phyloP scores from a whole-genome alignment of 768 basidiomycete species.

The Tylopilus plumbeoviolaceoides region DNA sequence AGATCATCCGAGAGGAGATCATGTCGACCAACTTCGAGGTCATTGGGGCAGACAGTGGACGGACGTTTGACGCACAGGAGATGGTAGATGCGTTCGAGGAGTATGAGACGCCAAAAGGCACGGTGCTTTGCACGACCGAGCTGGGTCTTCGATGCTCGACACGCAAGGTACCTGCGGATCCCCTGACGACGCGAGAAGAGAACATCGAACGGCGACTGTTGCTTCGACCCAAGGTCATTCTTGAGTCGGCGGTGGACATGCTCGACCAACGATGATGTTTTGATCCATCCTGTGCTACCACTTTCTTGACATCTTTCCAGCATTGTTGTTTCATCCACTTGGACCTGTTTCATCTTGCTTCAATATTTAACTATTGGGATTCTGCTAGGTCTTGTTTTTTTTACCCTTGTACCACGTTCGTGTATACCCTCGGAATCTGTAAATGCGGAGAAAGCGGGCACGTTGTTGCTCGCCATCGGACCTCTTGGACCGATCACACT shows the following conservation, averaged over 20 bases:
- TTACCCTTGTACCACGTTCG: neutral
- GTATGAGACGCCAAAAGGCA: constrained; percentile 46
- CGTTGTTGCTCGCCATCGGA: too few species aligned
- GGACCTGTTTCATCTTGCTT: constrained; percentile 14
- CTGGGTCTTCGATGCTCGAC: constrained; percentile 66
- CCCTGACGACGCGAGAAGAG: constrained; percentile 34
- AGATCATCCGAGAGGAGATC: constrained; percentile 67
- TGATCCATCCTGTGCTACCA: neutral
- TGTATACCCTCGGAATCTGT: constrained; percentile 6
- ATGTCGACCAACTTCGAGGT: constrained; percentile 76
- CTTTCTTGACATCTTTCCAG: neutral
- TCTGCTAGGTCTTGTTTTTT: constrained; percentile 1
- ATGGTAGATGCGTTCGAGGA: constrained; percentile 67
- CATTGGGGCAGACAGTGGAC: constrained; percentile 53
- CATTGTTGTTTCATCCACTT: constrained; percentile 13
- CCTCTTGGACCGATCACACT: too few species aligned
- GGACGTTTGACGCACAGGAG: constrained; percentile 42
- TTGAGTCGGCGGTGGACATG: constrained; percentile 63
- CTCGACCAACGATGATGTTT: constrained; percentile 33
- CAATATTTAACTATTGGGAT: constrained; percentile 6
- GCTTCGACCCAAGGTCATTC: constrained; percentile 69
- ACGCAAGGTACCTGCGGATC: constrained; percentile 31
- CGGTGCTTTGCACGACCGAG: constrained; percentile 67
- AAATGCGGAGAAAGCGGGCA: too few species aligned
- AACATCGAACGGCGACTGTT: constrained; percentile 55